Conservation (phyloP, 306 rosid genomes). For the Prinsepia uniflora region DNA sequence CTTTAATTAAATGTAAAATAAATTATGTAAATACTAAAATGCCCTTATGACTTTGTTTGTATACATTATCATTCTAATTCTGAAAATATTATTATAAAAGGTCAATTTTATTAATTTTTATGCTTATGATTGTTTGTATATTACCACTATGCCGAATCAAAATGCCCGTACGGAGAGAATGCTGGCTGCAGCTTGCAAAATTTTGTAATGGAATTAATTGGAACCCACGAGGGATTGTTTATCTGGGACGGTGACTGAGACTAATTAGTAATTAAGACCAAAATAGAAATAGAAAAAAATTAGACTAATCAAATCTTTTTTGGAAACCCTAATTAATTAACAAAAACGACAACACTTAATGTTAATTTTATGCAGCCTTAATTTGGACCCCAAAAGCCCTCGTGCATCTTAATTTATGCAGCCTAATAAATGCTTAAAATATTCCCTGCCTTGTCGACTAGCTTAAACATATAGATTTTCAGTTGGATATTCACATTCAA, state of each 20-base stretch:
- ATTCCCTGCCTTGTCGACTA: too few relatives aligned
- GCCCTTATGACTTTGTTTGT: too few relatives aligned
- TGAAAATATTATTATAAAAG: too few relatives aligned
- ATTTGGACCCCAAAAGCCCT: not conserved
- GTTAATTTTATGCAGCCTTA: not conserved
- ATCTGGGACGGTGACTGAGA: too few relatives aligned
- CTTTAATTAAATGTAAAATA: too few relatives aligned
- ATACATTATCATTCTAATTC: too few relatives aligned
- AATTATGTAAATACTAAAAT: too few relatives aligned
- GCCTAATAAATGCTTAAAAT: too few relatives aligned
- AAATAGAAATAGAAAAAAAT: not conserved
- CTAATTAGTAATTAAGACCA: too few relatives aligned
- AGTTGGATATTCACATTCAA: too few relatives aligned
- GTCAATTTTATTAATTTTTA: too few relatives aligned
- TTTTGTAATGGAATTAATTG: not conserved
- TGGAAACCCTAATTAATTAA: constrained; percentile 9
- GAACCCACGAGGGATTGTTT: constrained; percentile 23
- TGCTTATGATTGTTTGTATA: not conserved
- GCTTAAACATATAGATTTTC: too few relatives aligned
- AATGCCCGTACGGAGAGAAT: constrained; percentile 7
- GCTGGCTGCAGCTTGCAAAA: constrained; percentile 23
- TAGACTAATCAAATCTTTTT: not conserved
- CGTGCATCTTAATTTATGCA: constrained; percentile 7
- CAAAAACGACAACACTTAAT: not conserved
- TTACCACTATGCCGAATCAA: constrained; percentile 8